Evolutionary conservation across 805 yeast genomes (phyloP), one percentile per base, ranked within the genome.

Genomic region (Ogataea henricii): DNA sequence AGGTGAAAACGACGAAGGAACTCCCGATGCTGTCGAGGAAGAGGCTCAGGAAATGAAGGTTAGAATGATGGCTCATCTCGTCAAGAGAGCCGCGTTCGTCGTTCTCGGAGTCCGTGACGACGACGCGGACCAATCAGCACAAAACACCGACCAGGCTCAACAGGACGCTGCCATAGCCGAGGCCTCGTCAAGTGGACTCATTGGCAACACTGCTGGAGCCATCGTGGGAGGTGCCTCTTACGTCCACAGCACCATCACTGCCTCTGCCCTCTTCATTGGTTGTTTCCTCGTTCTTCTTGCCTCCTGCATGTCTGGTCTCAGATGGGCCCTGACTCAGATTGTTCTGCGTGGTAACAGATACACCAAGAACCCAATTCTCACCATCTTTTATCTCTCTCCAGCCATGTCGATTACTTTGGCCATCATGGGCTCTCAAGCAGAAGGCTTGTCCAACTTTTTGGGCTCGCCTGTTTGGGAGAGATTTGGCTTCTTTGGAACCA

Each of bases 311-410:
- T 82, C 90, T 17, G 97, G 97, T 1, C 70, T 91, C 42, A 76
- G 97, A 56, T 91, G 97, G 97, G 89, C 95, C 1, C 78, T 89
- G 54, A 89, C 96, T 6, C 97, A 91, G 62, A 64, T 91, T 29
- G 74, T 90, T 3, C 67, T 91, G 44, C 83, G 78, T 56, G 76
- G 73, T 37, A 81, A 81, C 54, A 73, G 73, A 32, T 72, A 78
- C 48, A 77, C 81, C 12, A 76, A 77, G 45, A 82, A 89, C 61
- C 92, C 97, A 2, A 80, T 91, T 23, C 73, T 83, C 38, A 87
- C 96, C 3, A 88, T 91, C 22, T 77, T 85, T 59, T 86, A 85
- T 59, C 69, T 91, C 18, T 79, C 95, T 0, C 97, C 97, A 6
- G 73, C 85, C 12, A 90, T 89, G 90, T 81, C 82, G 47, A 47